Evolutionary conservation across 2,329 filamentous ascomycete species (phyloP), one percentile per base, ranked within the genome.

Genomic region (Neonectria punicea): DNA sequence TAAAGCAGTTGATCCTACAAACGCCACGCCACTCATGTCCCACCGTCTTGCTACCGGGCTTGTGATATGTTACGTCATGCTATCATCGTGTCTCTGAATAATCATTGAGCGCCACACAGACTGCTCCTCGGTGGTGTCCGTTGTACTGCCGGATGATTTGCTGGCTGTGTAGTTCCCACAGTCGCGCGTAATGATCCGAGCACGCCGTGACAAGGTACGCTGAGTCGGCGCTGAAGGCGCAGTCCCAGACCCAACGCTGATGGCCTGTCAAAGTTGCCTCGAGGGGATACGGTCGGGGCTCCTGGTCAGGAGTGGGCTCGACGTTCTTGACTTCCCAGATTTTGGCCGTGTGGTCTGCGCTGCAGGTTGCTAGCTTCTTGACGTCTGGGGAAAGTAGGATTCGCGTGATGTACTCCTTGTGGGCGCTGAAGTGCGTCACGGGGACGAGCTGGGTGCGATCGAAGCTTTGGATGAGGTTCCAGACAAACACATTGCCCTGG

Each of bases 171-270:
- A 98, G 83, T 82, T 98, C 94, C 94, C 94, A 98, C 61, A 98
- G 82, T 18, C 94, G 87, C 2, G 94, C 94, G 77, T 97, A 98
- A 78, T 98, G 94, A 77, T 98, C 94, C 46, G 92, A 95, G 77
- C 93, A 97, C 5, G 94, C 94, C 1, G 94, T 98, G 13, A 98
- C 94, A 7, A 98, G 84, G 75, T 98, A 98, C 0, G 94, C 94
- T 36, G 91, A 94, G 78, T 98, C 94, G 28, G 94, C 94, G 67
- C 92, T 95, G 80, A 98, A 98, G 1, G 94, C 94, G 75, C 94
- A 98, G 79, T 98, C 94, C 94, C 94, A 98, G 1, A 98, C 94
- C 94, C 94, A 98, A 58, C 94, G 90, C 81, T 98, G 94, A 80
- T 98, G 94, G 59, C 92, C 93, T 22, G 92, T 92, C 1, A 98